These are phyloP conservation scores for Arthrobotrys sphaeroides DNA, from an alignment of 2,329 filamentous ascomycete species.

Conservation along the genomic window DNA sequence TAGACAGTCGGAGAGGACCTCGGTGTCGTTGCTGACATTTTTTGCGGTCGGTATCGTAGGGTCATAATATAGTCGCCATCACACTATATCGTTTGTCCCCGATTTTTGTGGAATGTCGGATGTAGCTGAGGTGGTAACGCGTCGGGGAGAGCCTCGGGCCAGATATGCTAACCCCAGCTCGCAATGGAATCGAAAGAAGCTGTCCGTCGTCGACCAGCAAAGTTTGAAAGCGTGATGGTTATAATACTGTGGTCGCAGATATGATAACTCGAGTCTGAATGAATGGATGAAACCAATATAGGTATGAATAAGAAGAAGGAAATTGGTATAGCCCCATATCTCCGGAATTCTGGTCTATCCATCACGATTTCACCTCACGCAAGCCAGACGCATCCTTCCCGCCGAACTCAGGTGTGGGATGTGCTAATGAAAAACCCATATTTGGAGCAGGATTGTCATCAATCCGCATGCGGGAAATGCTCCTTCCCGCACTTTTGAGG, in stretches of 20 bases:
- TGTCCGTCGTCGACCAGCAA: too few relatives aligned
- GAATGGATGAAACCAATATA: not conserved
- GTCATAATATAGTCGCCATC: conserved; percentile 27
- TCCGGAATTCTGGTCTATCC: not conserved
- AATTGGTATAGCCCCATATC: not conserved
- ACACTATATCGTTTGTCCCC: not conserved
- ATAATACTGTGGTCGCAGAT: not conserved
- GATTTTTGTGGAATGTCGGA: not conserved
- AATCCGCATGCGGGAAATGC: conserved; percentile 23
- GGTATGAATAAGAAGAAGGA: not conserved
- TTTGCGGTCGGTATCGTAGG: not conserved
- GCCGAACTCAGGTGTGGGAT: conserved; percentile 4
- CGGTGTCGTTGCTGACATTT: conserved; percentile 4
- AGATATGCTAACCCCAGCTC: too few relatives aligned
- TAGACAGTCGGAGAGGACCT: conserved; percentile 21
- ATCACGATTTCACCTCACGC: not conserved
- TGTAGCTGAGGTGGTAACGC: too few relatives aligned
- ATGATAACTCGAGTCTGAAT: not conserved
- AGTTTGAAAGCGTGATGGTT: not conserved
- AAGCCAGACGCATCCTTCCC: not conserved
- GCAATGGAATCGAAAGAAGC: too few relatives aligned
- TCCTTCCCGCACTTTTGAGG: not conserved
- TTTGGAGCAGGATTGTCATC: conserved; percentile 2
- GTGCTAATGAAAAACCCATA: not conserved
- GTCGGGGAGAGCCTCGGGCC: not conserved